These are phyloP conservation scores for Hanseniaspora sp. DNA, from an alignment of 1,139 yeast genomes.

Conservation along the genomic window DNA sequence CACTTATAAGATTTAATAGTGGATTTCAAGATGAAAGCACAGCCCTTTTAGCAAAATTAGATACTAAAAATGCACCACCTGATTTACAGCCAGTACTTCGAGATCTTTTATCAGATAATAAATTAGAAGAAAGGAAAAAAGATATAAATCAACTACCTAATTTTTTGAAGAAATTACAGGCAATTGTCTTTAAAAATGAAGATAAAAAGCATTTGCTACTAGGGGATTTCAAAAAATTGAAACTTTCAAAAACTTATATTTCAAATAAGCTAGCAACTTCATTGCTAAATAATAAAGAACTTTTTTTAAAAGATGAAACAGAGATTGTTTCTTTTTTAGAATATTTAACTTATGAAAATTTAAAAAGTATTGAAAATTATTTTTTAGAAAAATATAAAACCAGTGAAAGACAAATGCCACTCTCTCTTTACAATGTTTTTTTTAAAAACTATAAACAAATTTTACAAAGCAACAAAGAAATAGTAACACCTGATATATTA, in stretches of 20 bases:
- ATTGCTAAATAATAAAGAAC: background rate
- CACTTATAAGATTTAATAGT: background rate
- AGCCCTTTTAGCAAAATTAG: background rate
- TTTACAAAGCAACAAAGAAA: background rate
- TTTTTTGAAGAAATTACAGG: background rate
- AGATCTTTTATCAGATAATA: background rate
- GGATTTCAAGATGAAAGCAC: background rate
- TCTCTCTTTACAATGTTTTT: background rate
- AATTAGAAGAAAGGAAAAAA: background rate
- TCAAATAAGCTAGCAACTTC: background rate
- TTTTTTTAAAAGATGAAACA: background rate
- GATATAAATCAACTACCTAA: background rate
- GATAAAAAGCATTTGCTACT: background rate
- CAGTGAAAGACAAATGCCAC: background rate
- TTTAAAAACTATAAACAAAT: slow-evolving; percentile 5
- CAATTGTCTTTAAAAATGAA: background rate
- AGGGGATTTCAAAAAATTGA: background rate
- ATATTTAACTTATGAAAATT: slow-evolving; percentile 5
- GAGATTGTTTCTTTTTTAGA: background rate
- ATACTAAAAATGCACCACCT: background rate
- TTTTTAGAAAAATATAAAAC: background rate
- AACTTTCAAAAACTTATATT: slow-evolving; percentile 3
- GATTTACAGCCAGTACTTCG: background rate
- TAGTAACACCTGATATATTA: background rate
- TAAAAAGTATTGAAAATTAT: background rate